Evolutionary conservation across 371 early-diverging fungal genomes (phyloP).

Genomic region (Mucor circinelloides): DNA sequence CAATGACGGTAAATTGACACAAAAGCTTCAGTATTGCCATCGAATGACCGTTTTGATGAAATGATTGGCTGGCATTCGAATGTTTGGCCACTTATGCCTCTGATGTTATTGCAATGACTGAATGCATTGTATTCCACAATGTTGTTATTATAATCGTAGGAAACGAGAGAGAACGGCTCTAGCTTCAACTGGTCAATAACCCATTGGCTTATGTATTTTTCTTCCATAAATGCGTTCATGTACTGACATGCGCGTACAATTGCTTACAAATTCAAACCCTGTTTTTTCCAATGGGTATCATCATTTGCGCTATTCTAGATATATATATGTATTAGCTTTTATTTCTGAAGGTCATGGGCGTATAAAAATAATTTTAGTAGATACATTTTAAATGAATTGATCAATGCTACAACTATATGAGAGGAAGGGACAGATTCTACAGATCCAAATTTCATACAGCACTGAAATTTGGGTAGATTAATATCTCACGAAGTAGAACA

Average conservation of each 20-base stretch:
- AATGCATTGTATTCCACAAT: neutral
- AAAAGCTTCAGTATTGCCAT: constrained; percentile 11
- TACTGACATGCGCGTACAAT: constrained; percentile 9
- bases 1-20: neutral
- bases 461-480: no score
- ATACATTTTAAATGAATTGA: no score
- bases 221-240: neutral
- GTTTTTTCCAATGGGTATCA: no score
- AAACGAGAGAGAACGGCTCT: constrained; percentile 6
- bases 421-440: no score
- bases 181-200: constrained; percentile 1
- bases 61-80: constrained; percentile 6
- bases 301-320: no score
- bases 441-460: no score
- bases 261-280: no score
- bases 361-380: no score
- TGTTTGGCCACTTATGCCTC: neutral
- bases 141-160: neutral
- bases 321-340: no score
- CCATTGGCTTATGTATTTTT: constrained; percentile 1
- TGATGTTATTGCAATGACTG: constrained; percentile 7
- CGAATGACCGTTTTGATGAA: constrained; percentile 5
- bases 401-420: no score
- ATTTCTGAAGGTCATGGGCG: no score
- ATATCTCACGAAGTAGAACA: no score